Percentiles rank a stretch among this genome's conserved stretches.
These are phyloP conservation scores for Ogataea nitratoaversa DNA, from an alignment of 805 yeast genomes.

Conservation along the genomic window DNA sequence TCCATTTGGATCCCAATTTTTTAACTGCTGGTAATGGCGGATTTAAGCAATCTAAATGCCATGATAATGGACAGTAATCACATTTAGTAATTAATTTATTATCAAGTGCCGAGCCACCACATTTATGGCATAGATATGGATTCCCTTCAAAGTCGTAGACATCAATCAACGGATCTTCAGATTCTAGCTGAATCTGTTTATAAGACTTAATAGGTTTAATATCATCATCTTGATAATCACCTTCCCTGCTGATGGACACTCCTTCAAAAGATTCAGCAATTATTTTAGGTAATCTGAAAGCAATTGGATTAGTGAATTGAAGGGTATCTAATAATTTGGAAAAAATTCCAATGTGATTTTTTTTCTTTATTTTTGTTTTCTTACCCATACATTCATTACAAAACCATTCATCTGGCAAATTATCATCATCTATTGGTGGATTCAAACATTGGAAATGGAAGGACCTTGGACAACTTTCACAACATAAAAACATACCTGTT, in stretches of 20 bases:
- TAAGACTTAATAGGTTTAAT: conserved; percentile 44
- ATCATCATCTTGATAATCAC: conserved; percentile 69
- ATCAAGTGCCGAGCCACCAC: conserved; percentile 64
- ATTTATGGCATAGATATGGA: conserved; percentile 68
- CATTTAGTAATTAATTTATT: conserved; percentile 63
- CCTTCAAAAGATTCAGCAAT: conserved; percentile 71
- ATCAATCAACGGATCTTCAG: conserved; percentile 54
- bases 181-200: conserved; percentile 41
- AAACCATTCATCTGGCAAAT: conserved; percentile 84
- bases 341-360: conserved; percentile 40
- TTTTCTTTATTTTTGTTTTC: conserved; percentile 13
- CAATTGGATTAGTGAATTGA: conserved; percentile 58
- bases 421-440: conserved; percentile 77
- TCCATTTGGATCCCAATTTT: conserved; percentile 78
- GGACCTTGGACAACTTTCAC: conserved; percentile 89
- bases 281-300: conserved; percentile 61
- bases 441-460: conserved; percentile 89
- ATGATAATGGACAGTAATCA: conserved; percentile 75
- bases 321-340: conserved; percentile 55
- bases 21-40: conserved; percentile 73
- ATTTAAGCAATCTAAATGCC: conserved; percentile 86
- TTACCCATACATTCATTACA: conserved; percentile 70
- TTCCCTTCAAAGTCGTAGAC: conserved; percentile 61
- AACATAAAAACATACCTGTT: conserved; percentile 84
- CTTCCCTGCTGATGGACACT: conserved; percentile 60